A percentile compares a stretch with the other conserved stretches of the same genome.
Conservation (phyloP, 139 green algal species). For the Haematococcus lacustris region DNA sequence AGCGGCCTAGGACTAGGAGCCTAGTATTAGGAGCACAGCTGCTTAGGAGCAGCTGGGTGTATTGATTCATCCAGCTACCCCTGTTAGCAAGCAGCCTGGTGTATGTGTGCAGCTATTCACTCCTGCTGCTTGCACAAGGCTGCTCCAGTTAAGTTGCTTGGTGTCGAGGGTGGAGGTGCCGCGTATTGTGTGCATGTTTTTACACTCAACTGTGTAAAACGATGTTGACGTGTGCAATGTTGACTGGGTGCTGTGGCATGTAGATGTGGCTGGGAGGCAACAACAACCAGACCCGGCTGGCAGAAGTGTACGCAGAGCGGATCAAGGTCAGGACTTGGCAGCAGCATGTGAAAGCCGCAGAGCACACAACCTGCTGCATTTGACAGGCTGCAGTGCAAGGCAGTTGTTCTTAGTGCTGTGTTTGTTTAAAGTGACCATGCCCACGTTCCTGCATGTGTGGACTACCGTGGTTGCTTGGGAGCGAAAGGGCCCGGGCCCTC, state of each 20-base stretch:
- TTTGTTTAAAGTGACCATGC: too few relatives aligned
- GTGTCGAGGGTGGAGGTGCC: not conserved
- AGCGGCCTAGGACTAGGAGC: not conserved
- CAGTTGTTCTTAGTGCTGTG: too few relatives aligned
- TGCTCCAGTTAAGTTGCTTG: not conserved
- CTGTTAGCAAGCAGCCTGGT: not conserved
- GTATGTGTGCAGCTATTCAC: not conserved
- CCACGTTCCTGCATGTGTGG: too few relatives aligned
- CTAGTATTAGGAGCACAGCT: not conserved
- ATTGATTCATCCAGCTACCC: not conserved
- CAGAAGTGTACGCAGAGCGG: constrained; percentile 68
- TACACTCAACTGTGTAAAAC: not conserved
- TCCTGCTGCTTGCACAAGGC: not conserved
- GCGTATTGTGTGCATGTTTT: not conserved
- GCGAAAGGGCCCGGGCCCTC: too few relatives aligned
- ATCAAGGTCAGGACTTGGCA: constrained; percentile 70
- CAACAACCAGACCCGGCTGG: constrained; percentile 75
- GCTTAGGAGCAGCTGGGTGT: not conserved
- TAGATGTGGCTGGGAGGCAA: constrained; percentile 86
- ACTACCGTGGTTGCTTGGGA: too few relatives aligned
- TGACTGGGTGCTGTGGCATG: too few relatives aligned
- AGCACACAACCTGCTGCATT: too few relatives aligned
- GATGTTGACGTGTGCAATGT: constrained; percentile 10
- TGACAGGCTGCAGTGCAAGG: too few relatives aligned
- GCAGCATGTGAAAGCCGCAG: too few relatives aligned